phyloP scores from a whole-genome alignment of 2,329 filamentous ascomycete species.

The Pyrenophora graminea region DNA sequence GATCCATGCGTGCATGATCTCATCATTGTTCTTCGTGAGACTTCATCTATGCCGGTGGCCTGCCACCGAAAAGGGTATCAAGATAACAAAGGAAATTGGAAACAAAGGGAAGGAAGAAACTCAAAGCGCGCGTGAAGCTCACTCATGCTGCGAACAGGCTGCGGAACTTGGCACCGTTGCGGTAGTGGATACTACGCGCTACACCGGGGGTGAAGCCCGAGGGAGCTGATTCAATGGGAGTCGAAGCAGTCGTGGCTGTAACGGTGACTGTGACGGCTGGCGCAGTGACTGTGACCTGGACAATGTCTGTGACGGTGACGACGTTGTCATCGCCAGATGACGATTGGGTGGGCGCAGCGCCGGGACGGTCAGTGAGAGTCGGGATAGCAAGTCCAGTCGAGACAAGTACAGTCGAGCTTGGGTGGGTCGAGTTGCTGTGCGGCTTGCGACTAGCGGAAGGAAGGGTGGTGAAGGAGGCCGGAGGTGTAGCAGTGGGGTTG shows the following conservation, averaged over 20 bases:
- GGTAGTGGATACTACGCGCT: slow-evolving; percentile 11
- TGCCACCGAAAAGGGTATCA: slow-evolving; percentile 10
- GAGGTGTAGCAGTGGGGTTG: neutral
- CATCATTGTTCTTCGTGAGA: neutral
- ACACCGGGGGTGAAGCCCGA: slow-evolving; percentile 2
- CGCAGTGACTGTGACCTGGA: slow-evolving; percentile 34
- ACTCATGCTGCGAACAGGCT: slow-evolving; percentile 13
- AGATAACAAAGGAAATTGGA: neutral
- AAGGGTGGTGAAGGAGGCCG: neutral
- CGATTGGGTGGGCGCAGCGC: slow-evolving; percentile 12
- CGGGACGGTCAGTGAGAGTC: slow-evolving; percentile 20
- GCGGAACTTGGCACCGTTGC: slow-evolving; percentile 34
- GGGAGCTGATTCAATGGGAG: too few species aligned
- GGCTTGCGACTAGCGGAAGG: neutral
- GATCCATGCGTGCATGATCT: neutral
- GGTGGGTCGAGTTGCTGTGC: neutral
- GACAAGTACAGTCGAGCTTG: slow-evolving; percentile 9
- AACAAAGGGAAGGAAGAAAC: neutral
- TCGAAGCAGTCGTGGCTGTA: neutral
- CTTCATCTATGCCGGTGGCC: slow-evolving; percentile 8
- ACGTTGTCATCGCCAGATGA: slow-evolving; percentile 12
- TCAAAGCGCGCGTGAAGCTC: neutral
- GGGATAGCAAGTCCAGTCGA: slow-evolving; percentile 20
- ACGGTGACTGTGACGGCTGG: slow-evolving; percentile 8
- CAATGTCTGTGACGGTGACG: slow-evolving; percentile 33